Evolutionary conservation across 2,329 filamentous ascomycete species (phyloP).

Genomic region (Fusarium secorum): DNA sequence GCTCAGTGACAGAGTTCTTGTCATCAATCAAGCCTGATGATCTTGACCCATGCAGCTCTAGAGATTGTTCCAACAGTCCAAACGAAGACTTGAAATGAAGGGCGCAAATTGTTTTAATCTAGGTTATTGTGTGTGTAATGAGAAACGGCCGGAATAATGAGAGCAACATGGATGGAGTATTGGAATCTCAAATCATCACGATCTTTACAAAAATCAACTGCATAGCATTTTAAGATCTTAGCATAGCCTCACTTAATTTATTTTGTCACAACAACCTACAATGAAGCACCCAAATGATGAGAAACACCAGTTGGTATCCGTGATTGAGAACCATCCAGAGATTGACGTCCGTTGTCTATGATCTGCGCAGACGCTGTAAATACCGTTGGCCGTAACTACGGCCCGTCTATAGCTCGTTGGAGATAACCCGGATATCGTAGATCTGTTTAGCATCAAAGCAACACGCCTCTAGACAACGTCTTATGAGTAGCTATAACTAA

Average conservation of each 20-base stretch:
- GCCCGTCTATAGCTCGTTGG: neutral
- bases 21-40: neutral
- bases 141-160: neutral
- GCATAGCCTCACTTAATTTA: neutral
- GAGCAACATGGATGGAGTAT: neutral
- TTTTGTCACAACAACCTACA: neutral
- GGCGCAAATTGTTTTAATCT: fast-evolving
- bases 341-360: neutral
- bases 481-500: neutral
- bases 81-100: neutral
- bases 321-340: neutral
- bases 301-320: fast-evolving
- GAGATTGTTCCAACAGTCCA: neutral
- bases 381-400: neutral
- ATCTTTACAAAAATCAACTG: neutral
- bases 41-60: neutral
- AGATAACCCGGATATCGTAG: neutral
- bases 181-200: neutral
- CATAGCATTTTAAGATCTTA: neutral
- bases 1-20: neutral
- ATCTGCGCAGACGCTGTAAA: neutral
- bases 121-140: neutral
- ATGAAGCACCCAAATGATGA: neutral
- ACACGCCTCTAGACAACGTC: neutral
- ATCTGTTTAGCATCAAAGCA: neutral